These are phyloP conservation scores for Cyanodermella asteris DNA, from an alignment of 2,329 filamentous ascomycete genomes.

Conservation along the genomic window DNA sequence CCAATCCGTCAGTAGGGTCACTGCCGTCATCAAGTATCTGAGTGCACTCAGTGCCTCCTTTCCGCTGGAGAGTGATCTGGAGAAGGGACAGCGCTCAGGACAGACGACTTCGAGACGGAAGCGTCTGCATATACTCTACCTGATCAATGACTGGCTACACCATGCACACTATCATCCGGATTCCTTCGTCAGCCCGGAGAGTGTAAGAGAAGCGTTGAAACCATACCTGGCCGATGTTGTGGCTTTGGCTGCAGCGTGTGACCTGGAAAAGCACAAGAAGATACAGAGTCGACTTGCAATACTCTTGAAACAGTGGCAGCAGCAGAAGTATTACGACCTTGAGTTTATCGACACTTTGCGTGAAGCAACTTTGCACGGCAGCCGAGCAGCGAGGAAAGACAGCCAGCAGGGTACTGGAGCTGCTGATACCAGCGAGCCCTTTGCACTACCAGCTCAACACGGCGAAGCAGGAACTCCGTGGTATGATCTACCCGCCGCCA, in stretches of 20 bases:
- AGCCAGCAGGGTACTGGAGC: slow-evolving; percentile 4
- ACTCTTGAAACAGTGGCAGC: slow-evolving; percentile 49
- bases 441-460: slow-evolving; percentile 44
- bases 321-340: slow-evolving; percentile 37
- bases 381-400: slow-evolving; percentile 13
- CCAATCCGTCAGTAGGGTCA: slow-evolving; percentile 45
- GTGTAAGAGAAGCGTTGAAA: slow-evolving; percentile 35
- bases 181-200: slow-evolving; percentile 19
- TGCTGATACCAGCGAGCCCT: neutral
- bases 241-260: slow-evolving; percentile 29
- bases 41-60: slow-evolving; percentile 44
- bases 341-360: slow-evolving; percentile 36
- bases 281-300: slow-evolving; percentile 41
- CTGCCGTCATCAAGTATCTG: slow-evolving; percentile 54
- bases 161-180: slow-evolving; percentile 35
- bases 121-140: slow-evolving; percentile 53
- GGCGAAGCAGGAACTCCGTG: slow-evolving; percentile 52
- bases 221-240: slow-evolving; percentile 40
- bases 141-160: slow-evolving; percentile 59
- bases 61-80: slow-evolving; percentile 10
- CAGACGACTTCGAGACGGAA: slow-evolving; percentile 42
- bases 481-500: slow-evolving; percentile 65
- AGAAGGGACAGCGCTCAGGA: slow-evolving; percentile 13
- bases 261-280: slow-evolving; percentile 38
- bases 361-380: slow-evolving; percentile 29